Conservation (phyloP, 257 asterid genomes). For the Fraxinus cuspidata region DNA sequence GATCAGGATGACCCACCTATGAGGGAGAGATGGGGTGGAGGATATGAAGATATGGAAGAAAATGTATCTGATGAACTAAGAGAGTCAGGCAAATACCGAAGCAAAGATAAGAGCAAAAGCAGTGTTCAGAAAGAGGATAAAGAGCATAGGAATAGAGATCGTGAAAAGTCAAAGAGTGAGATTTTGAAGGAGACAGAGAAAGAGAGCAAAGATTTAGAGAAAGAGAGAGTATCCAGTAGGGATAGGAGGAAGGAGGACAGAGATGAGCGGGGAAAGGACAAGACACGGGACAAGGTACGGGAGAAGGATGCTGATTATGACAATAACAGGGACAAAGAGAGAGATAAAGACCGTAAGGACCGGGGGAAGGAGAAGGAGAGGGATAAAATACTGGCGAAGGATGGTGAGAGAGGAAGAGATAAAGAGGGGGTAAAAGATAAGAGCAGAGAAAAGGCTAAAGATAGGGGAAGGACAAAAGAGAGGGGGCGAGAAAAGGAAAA, state of each 20-base stretch:
- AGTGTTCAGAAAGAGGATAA: conserved; percentile 63
- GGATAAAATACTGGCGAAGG: conserved; percentile 49
- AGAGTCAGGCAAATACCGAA: conserved; percentile 55
- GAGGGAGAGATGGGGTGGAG: conserved; percentile 61
- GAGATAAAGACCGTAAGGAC: conserved; percentile 64
- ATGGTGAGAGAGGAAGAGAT: conserved; percentile 41
- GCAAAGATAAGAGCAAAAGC: conserved; percentile 66
- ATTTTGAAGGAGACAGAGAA: conserved; percentile 52
- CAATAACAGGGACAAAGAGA: conserved; percentile 62
- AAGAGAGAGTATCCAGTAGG: conserved; percentile 45
- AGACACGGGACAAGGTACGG: conserved; percentile 45
- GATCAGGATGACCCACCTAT: conserved; percentile 49
- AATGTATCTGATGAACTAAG: conserved; percentile 46
- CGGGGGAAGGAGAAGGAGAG: conserved; percentile 52
- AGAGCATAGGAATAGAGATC: conserved; percentile 65
- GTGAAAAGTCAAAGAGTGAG: conserved; percentile 54
- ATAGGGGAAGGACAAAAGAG: conserved; percentile 55
- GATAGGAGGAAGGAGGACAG: conserved; percentile 76
- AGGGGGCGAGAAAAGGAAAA: conserved; percentile 47
- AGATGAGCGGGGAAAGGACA: conserved; percentile 61
- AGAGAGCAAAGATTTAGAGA: conserved; percentile 51
- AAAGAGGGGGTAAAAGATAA: conserved; percentile 62
- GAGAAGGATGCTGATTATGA: conserved; percentile 66
- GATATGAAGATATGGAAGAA: conserved; percentile 50
- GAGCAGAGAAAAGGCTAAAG: conserved; percentile 57